Evolutionary conservation across 495 filamentous ascomycete genomes (phyloP), one percentile per base, ranked within the genome.

Genomic region (Podospora pseudopauciseta): DNA sequence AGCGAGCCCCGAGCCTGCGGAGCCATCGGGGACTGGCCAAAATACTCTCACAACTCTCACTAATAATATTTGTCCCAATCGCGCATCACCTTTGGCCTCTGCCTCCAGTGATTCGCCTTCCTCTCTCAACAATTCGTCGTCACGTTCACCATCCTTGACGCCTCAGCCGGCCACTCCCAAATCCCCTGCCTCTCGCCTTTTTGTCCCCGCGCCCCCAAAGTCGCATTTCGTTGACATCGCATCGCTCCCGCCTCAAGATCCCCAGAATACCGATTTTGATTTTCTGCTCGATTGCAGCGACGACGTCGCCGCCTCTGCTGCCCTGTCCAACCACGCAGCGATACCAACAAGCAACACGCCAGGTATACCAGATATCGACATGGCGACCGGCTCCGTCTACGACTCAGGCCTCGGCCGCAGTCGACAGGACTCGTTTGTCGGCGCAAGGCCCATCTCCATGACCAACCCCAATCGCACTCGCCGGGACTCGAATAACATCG

Each of bases 391-490:
- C 78, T 85, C 73, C 80, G 87, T 76, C 82, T 81, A 83, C 71
- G 84, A 86, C 76, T 79, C 82, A 76, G 81, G 79, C 77, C 74
- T 82, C 70, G 78, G 83, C 75, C 83, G 83, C 73, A 80, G 78
- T 75, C 81, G 83, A 73, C 82, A 94, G 78, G 92, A 93, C 75
- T 94, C 92, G 58, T 87, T 94, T 76, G 86, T 89, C 64, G 92
- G 90, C 68, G 89, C 92, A 27, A 92, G 91, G 79, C 92, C 93
- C 55, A 97, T 97, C 67, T 91, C 91, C 39, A 89, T 93, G 84
- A 86, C 87, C 63, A 89, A 88, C 69, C 86, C 80, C 68, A 80
- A 79, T 72, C 82, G 84, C 72, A 85, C 81, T 63, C 89, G 95
- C 65, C 86, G 94, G 71, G 95, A 97, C 77, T 94, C 91, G 72